Evolutionary conservation across 192 early-diverging fungal genomes (phyloP), one percentile per base, ranked within the genome.

Genomic region (Chytriomyces sp.): DNA sequence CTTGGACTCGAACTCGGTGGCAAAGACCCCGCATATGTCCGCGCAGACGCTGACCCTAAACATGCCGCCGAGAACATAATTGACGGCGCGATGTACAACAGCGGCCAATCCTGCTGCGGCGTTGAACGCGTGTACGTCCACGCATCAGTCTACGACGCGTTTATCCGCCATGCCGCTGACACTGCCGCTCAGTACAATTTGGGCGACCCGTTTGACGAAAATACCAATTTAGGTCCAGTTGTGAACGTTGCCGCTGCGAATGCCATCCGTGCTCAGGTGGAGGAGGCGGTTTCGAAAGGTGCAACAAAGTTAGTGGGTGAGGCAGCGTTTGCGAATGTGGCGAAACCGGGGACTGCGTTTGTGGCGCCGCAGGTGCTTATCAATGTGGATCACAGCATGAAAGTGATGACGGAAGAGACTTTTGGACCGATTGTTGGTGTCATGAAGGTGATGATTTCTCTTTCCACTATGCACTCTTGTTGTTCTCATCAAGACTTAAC

Each of bases 391-490:
- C 94, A 94, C 69, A 46, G 64, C 9, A 94, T 94, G 93, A 82
- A 75, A 6, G 82, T 95, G 8, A 94, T 94, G 93, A 90, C 72
- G 6, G 92, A 95, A 68, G 94, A 95, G 57, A 91, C 91, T 10
- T 95, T 95, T 88, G 94, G 94, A 0, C 94, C 94, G 43, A 87
- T 94, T 44, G 85, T 93, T 69, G 91, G 90, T 11, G 90, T 95
- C 48, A 91, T 93, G 89, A 87, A 88, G 65, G 92, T 92, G 23
- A 48, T 11, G 9, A 76, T 65, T 11, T 69, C 23, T 64, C 10
- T 18, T 48, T 76, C n/a, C 13, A 35, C 5, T 44, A 6, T 26
- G 20, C 20, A 57, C 53, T 2, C 20, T 13, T 13, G 1, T 57
- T 57, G 53, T n/a, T n/a, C 53, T 57, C 20, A n/a, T 46, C 18